Percentiles rank a stretch among this genome's conserved stretches.
Conservation (phyloP, 768 basidiomycete genomes). For the Termitomyces eurrhizus region DNA sequence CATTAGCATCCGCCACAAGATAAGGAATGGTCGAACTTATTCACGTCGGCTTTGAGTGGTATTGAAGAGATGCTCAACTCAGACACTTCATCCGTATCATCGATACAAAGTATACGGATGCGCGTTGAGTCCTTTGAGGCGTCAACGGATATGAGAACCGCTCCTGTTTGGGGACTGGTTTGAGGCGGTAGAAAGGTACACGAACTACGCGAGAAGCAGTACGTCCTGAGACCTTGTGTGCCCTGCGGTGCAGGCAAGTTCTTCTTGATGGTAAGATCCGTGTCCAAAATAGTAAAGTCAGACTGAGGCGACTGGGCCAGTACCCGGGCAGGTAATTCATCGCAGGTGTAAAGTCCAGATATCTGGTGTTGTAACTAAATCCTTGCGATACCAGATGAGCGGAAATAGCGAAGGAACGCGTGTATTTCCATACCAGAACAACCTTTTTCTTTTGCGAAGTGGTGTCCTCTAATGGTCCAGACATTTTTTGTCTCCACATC, state of each 20-base stretch:
- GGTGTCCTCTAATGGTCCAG: slow-evolving; percentile 28
- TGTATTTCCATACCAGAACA: slow-evolving; percentile 3
- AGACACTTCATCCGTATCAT: slow-evolving; percentile 26
- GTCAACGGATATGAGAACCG: slow-evolving; percentile 22
- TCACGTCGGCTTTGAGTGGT: slow-evolving; percentile 28
- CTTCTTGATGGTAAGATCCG: slow-evolving; percentile 21
- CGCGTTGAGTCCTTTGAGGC: slow-evolving; percentile 22
- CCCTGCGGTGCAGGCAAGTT: slow-evolving; percentile 16
- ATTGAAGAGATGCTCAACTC: slow-evolving; percentile 26
- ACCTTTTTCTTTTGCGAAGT: slow-evolving; percentile 34
- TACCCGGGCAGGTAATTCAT: slow-evolving; percentile 21
- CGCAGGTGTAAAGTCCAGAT: slow-evolving; percentile 22
- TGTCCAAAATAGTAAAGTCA: slow-evolving; percentile 26
- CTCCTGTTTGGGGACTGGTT: slow-evolving; percentile 18
- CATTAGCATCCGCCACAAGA: slow-evolving; percentile 8
- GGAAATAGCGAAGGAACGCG: slow-evolving; percentile 4
- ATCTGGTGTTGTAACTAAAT: slow-evolving; percentile 42
- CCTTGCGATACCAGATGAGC: slow-evolving; percentile 15
- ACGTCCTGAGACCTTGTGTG: slow-evolving; percentile 16
- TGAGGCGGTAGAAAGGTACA: slow-evolving; percentile 26
- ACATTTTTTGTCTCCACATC: slow-evolving; percentile 57
- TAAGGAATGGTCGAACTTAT: background rate
- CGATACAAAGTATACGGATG: slow-evolving; percentile 28
- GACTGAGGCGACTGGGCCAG: slow-evolving; percentile 28
- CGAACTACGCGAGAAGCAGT: slow-evolving; percentile 24